Conservation (phyloP, 2,329 filamentous ascomycete species). For the Trichophyton schoenleinii region DNA sequence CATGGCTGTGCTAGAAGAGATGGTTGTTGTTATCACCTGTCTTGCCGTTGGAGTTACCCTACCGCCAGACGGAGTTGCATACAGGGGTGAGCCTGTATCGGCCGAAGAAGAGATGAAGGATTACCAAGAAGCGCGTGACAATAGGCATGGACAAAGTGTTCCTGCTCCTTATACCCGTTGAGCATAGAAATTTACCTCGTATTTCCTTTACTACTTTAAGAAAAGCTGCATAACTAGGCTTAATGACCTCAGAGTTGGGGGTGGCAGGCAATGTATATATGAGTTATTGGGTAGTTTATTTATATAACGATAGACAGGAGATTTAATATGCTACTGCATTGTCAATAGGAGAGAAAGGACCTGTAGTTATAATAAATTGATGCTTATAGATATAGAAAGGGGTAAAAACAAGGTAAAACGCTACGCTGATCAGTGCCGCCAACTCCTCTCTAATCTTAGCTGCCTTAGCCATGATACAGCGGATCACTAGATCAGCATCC, state of each 20-base stretch:
- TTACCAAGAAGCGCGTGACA: neutral
- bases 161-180: neutral
- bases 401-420: neutral
- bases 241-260: no score
- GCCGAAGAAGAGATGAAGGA: neutral
- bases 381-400: neutral
- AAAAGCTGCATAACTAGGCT: no score
- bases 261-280: no score
- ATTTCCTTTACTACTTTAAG: no score
- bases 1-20: constrained; percentile 41
- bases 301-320: no score
- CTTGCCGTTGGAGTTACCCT: constrained; percentile 19
- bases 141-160: neutral
- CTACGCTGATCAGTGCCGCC: neutral
- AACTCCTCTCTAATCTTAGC: neutral
- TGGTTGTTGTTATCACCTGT: constrained; percentile 34
- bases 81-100: neutral
- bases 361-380: neutral
- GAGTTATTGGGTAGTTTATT: no score
- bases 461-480: neutral
- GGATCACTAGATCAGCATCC: neutral
- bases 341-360: no score
- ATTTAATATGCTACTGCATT: no score
- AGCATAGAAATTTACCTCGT: no score
- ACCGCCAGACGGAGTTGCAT: neutral